Evolutionary conservation across 2,329 filamentous ascomycete species (phyloP).

Genomic region (Didymella keratinophila): DNA sequence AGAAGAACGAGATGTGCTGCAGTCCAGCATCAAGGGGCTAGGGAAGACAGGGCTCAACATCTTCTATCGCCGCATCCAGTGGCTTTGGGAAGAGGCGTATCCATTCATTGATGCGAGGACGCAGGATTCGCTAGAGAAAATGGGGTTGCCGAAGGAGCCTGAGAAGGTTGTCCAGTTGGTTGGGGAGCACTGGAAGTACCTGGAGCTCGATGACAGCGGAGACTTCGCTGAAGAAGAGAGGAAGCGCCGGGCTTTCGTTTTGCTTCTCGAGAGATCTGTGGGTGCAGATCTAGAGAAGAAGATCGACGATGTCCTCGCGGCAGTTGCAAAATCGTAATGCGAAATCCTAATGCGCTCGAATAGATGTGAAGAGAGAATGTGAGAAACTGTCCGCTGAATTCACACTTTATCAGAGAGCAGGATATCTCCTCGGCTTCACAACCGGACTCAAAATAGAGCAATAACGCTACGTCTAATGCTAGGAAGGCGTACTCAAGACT

Average conservation of each 20-base stretch:
- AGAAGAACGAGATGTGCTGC: conserved; percentile 41
- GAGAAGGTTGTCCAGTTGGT: conserved; percentile 46
- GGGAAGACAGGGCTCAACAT: conserved; percentile 54
- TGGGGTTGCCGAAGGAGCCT: conserved; percentile 33
- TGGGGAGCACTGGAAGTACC: conserved; percentile 47
- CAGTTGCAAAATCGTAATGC: too few relatives aligned
- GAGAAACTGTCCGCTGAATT: too few relatives aligned
- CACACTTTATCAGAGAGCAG: too few relatives aligned
- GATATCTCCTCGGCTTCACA: too few relatives aligned
- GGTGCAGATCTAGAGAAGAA: conserved; percentile 52
- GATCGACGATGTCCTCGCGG: conserved; percentile 35
- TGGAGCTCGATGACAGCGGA: conserved; percentile 45
- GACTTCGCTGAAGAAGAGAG: conserved; percentile 24
- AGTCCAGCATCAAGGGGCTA: conserved; percentile 52
- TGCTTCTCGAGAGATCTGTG: conserved; percentile 50
- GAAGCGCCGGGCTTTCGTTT: conserved; percentile 52
- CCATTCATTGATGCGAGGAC: conserved; percentile 53
- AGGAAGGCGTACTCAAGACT: too few relatives aligned
- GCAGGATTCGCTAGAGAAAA: conserved; percentile 42
- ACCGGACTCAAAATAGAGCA: too few relatives aligned
- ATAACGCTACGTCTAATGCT: too few relatives aligned
- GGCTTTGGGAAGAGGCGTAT: conserved; percentile 48
- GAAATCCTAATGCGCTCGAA: background rate
- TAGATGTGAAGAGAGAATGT: too few relatives aligned
- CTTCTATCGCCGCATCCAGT: conserved; percentile 54